A percentile compares a stretch with the other conserved stretches of the same genome.
Evolutionary conservation across 2,329 filamentous ascomycete genomes (phyloP).

Genomic region (Metarhizium sp.): DNA sequence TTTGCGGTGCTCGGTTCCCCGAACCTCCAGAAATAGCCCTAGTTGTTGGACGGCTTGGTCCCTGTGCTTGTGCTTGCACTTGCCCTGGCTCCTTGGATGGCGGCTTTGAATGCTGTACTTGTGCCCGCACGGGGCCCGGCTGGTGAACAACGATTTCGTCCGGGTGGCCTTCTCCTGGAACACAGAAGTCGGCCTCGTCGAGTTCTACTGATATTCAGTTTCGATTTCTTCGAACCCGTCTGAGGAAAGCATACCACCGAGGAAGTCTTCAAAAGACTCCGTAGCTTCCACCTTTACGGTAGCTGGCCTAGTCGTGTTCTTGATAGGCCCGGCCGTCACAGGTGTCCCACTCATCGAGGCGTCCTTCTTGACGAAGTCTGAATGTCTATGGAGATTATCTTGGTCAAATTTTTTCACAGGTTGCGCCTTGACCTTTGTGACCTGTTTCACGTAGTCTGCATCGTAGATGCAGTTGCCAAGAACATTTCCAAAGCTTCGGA

Average conservation of each 20-base stretch:
- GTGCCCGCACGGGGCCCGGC: conserved; percentile 13
- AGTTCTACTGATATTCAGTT: conserved; percentile 46
- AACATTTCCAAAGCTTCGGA: conserved; percentile 91
- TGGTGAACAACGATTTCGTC: conserved; percentile 60
- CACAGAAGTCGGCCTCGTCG: conserved; percentile 68
- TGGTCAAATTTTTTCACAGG: conserved; percentile 67
- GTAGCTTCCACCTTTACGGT: conserved; percentile 20
- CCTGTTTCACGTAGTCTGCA: conserved; percentile 82
- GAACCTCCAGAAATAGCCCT: conserved; percentile 11
- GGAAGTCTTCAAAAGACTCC: conserved; percentile 42
- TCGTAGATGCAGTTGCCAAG: conserved; percentile 98
- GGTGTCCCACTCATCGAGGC: conserved; percentile 17
- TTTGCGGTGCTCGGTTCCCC: conserved; percentile 19
- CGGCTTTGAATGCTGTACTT: conserved; percentile 9
- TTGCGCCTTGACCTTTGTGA: conserved; percentile 78
- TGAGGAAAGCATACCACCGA: conserved; percentile 36
- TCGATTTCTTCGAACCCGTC: conserved; percentile 27
- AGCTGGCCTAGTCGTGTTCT: conserved; percentile 2
- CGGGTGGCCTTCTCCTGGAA: conserved; percentile 59
- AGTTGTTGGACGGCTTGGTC: conserved; percentile 6
- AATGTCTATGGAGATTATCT: conserved; percentile 71
- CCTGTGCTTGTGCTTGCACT: conserved; percentile 13
- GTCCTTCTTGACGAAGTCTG: conserved; percentile 61
- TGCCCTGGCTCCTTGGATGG: conserved; percentile 8
- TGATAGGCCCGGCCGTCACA: background rate